These are phyloP conservation scores for Globisporangium cederbergense DNA, from an alignment of 352 stramenopile genomes.

Conservation along the genomic window DNA sequence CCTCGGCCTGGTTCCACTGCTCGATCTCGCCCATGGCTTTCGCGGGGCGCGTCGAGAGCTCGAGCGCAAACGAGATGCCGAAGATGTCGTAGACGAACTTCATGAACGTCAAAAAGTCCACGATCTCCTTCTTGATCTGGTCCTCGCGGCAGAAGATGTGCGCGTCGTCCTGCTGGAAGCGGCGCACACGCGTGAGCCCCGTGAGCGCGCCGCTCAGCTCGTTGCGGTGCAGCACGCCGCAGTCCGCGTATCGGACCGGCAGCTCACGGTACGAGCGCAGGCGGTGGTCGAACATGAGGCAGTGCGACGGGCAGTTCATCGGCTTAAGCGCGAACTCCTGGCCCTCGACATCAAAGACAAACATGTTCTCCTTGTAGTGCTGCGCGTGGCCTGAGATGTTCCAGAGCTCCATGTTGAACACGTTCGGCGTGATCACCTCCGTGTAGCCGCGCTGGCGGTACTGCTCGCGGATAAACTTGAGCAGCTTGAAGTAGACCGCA, in stretches of 20 bases:
- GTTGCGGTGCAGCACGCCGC: constrained; percentile 95
- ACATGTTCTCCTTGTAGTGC: constrained; percentile 98
- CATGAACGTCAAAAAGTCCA: constrained; percentile 91
- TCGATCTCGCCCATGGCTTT: constrained; percentile 93
- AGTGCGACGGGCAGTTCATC: constrained; percentile 99
- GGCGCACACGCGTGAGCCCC: constrained; percentile 95
- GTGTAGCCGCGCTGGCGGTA: constrained; percentile 93
- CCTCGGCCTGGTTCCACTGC: constrained; percentile 92
- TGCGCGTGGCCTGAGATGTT: constrained; percentile 96
- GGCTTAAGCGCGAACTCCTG: constrained; percentile 95
- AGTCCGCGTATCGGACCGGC: constrained; percentile 92
- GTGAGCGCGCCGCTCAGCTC: constrained; percentile 95
- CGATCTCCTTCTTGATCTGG: constrained; percentile 96
- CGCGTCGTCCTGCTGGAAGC: constrained; percentile 98
- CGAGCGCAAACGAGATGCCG: constrained; percentile 92
- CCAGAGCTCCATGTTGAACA: constrained; percentile 98
- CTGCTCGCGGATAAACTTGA: constrained; percentile 74
- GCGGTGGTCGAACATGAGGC: constrained; percentile 93
- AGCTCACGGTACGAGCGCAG: constrained; percentile 96
- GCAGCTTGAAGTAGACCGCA: constrained; percentile 97
- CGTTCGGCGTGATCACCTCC: constrained; percentile 96
- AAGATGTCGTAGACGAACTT: constrained; percentile 94
- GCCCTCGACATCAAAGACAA: constrained; percentile 25
- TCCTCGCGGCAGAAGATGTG: constrained; percentile 96
- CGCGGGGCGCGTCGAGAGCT: constrained; percentile 92